Base-by-base conservation (phyloP, 208 protist species). In the Acanthamoeba healyi region DNA sequence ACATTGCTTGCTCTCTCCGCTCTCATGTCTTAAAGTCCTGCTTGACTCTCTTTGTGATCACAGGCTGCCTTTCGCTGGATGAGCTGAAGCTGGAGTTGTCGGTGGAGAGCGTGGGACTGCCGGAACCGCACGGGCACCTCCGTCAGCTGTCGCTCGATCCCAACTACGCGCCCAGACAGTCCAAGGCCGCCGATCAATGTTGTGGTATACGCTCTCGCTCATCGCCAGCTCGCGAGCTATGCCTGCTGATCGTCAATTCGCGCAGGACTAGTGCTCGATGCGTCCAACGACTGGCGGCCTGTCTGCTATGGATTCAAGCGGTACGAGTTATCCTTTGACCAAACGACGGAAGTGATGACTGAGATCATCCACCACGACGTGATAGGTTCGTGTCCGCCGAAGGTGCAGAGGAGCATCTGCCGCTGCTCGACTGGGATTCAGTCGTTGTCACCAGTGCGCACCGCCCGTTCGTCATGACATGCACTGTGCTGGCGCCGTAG, bases 281-380 rank as follows among this genome's bases (percentile, higher is more conserved):
- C 67, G 1, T 44, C 32, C 5, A 36, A 77, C 34, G 67, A 42
- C 19, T 77, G 67, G 67, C 67, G 67, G 19, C 67, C 67, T 19
- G 34, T 77, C 7, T 77, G 67, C 67, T 77, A 77, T 77, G 67
- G 67, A 0, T 77, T 77, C 67, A 77, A 77, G 38, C 67, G 67
- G 67, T 77, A 77, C 34, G 38, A 1, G 1, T 14, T n/a, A n/a
- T n/a, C n/a, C n/a, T n/a, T n/a, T n/a, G n/a, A n/a, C n/a, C n/a
- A n/a, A n/a, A n/a, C n/a, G n/a, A n/a, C n/a, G n/a, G n/a, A n/a
- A n/a, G n/a, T n/a, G n/a, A n/a, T n/a, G n/a, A n/a, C n/a, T n/a
- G n/a, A n/a, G n/a, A n/a, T n/a, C n/a, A n/a, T n/a, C n/a, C n/a
- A n/a, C n/a, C n/a, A n/a, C n/a, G n/a, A 7, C 61, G 9, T 49